Evolutionary conservation across 2,329 filamentous ascomycete species (phyloP).

Genomic region (Davidsoniella neocaledoniae): DNA sequence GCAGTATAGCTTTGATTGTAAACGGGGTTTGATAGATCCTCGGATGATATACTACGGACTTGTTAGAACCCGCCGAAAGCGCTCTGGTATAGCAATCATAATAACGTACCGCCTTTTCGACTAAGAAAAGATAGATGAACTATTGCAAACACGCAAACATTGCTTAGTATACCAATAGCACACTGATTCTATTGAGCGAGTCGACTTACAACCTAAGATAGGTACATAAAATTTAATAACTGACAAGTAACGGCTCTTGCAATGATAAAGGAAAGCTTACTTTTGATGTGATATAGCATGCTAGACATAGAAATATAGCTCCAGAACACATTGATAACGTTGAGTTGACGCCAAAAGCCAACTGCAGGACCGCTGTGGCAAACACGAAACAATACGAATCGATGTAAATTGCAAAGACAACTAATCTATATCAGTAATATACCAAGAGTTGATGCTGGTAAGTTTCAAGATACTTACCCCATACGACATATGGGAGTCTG

Average conservation of each 20-base stretch:
- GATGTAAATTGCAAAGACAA: slow-evolving; percentile 41
- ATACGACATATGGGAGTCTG: slow-evolving; percentile 24
- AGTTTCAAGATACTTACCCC: slow-evolving; percentile 21
- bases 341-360: slow-evolving; percentile 38
- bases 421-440: slow-evolving; percentile 20
- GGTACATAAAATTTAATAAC: background rate
- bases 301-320: slow-evolving; percentile 42
- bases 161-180: background rate
- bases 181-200: no score
- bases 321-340: slow-evolving; percentile 34
- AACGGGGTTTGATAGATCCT: slow-evolving; percentile 31
- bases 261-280: slow-evolving; percentile 19
- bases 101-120: slow-evolving; percentile 40
- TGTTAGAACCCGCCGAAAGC: background rate
- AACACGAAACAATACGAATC: slow-evolving; percentile 46
- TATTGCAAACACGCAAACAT: slow-evolving; percentile 13
- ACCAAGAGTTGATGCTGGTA: slow-evolving; percentile 3
- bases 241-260: background rate
- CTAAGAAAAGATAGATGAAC: slow-evolving; percentile 48
- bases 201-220: slow-evolving; percentile 9
- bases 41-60: slow-evolving; percentile 36
- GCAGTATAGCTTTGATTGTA: slow-evolving; percentile 39
- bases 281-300: slow-evolving; percentile 47
- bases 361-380: slow-evolving; percentile 37
- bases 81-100: no score